A percentile compares a stretch with the other conserved stretches of the same genome.
Evolutionary conservation across 192 early-diverging fungal species (phyloP).

Genomic region (Chytriomyces sp.): DNA sequence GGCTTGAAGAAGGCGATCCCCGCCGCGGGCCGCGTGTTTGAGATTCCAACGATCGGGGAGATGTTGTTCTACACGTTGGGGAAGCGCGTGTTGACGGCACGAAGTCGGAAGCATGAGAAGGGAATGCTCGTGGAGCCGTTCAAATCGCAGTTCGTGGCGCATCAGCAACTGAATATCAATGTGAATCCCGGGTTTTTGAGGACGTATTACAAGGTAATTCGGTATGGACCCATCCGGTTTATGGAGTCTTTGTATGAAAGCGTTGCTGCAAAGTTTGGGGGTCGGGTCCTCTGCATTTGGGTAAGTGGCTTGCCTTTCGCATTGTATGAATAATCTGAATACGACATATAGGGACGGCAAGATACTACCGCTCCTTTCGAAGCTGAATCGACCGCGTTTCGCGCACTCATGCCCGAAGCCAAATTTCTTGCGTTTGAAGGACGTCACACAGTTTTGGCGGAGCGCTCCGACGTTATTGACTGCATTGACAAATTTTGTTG

Average conservation of each 20-base stretch:
- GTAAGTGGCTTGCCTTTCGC: neutral
- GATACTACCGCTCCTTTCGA: conserved; percentile 10
- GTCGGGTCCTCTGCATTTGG: conserved; percentile 23
- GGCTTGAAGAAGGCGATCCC: conserved; percentile 13
- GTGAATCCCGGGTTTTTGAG: conserved; percentile 15
- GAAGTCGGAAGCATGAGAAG: conserved; percentile 10
- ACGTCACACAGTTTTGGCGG: conserved; percentile 20
- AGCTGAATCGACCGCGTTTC: conserved; percentile 4
- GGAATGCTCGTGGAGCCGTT: conserved; percentile 7
- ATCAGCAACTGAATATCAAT: conserved; percentile 9
- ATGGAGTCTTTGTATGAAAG: conserved; percentile 6
- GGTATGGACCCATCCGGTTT: conserved; percentile 6
- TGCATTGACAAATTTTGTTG: neutral
- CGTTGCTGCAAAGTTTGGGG: neutral
- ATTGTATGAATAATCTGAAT: neutral
- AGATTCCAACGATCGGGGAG: conserved; percentile 10
- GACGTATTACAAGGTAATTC: conserved; percentile 7
- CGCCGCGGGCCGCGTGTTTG: neutral
- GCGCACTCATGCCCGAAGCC: conserved; percentile 6
- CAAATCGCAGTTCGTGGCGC: conserved; percentile 2
- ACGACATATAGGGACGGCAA: neutral
- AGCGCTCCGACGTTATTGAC: neutral
- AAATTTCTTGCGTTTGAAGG: conserved; percentile 3
- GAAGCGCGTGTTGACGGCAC: neutral
- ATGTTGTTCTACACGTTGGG: conserved; percentile 11